Evolutionary conservation across 2,329 filamentous ascomycete species (phyloP).

Genomic region (Fusarium marasasianum): DNA sequence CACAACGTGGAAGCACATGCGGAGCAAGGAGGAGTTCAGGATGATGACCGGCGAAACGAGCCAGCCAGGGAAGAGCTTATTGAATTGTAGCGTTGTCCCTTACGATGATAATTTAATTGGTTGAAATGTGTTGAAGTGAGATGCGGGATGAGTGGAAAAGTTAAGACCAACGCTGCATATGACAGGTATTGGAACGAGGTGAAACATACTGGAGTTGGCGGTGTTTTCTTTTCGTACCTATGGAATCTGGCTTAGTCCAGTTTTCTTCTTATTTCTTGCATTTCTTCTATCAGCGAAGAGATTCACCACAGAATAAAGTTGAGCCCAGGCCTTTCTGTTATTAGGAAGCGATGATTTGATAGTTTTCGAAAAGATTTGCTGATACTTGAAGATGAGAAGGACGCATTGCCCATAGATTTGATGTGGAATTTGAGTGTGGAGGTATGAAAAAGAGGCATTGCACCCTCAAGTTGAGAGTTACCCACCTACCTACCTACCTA

Average conservation of each 20-base stretch:
- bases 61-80: slow-evolving; percentile 35
- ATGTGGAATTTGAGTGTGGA: neutral
- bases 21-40: slow-evolving; percentile 16
- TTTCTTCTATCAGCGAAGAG: slow-evolving; percentile 24
- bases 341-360: slow-evolving; percentile 4
- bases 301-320: slow-evolving; percentile 27
- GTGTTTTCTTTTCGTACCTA: slow-evolving; percentile 25
- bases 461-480: too few relatives aligned
- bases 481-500: too few relatives aligned
- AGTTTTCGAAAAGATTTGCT: neutral
- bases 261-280: slow-evolving; percentile 11
- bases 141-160: slow-evolving; percentile 32
- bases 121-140: slow-evolving; percentile 23
- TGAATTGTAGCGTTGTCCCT: slow-evolving; percentile 21
- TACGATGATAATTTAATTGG: neutral
- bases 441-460: neutral
- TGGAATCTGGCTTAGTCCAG: neutral
- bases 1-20: neutral
- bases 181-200: slow-evolving; percentile 24
- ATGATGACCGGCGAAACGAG: slow-evolving; percentile 23
- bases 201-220: slow-evolving; percentile 35
- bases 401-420: neutral
- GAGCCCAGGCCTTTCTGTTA: slow-evolving; percentile 37
- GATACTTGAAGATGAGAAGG: neutral
- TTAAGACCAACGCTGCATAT: slow-evolving; percentile 18